Percentiles rank a stretch among this genome's conserved stretches.
Evolutionary conservation across 352 stramenopile species (phyloP).

Genomic region (Globisporangium spiculum): DNA sequence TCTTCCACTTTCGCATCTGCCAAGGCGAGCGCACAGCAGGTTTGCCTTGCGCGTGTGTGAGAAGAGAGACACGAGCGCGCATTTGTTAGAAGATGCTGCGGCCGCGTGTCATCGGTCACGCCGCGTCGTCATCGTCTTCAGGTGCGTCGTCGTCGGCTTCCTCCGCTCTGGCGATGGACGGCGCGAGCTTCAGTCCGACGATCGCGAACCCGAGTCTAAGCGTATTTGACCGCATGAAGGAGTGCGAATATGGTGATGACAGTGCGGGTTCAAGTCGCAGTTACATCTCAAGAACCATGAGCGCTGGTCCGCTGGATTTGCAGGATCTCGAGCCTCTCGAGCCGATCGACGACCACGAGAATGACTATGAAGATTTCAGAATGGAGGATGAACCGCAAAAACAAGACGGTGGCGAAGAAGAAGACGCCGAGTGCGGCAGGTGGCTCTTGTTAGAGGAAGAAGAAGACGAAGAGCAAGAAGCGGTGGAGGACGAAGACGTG

Average conservation of each 20-base stretch:
- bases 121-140: neutral
- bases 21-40: neutral
- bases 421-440: neutral
- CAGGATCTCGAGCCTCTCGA: neutral
- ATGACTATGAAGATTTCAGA: neutral
- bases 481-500: constrained; percentile 11
- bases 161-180: neutral
- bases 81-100: neutral
- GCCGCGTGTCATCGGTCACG: neutral
- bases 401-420: neutral
- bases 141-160: neutral
- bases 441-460: neutral
- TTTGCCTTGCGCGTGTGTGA: neutral
- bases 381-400: neutral
- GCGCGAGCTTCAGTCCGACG: constrained; percentile 5
- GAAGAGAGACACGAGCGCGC: neutral
- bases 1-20: neutral
- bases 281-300: neutral
- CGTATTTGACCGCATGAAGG: constrained; percentile 1
- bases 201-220: constrained; percentile 2
- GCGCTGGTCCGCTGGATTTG: constrained; percentile 6
- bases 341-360: neutral
- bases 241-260: neutral
- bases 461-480: neutral
- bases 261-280: neutral